Evolutionary conservation across 148 eudicot genomes (phyloP), one percentile per base, ranked within the genome.

Genomic region (Fagopyrum esculentum): DNA sequence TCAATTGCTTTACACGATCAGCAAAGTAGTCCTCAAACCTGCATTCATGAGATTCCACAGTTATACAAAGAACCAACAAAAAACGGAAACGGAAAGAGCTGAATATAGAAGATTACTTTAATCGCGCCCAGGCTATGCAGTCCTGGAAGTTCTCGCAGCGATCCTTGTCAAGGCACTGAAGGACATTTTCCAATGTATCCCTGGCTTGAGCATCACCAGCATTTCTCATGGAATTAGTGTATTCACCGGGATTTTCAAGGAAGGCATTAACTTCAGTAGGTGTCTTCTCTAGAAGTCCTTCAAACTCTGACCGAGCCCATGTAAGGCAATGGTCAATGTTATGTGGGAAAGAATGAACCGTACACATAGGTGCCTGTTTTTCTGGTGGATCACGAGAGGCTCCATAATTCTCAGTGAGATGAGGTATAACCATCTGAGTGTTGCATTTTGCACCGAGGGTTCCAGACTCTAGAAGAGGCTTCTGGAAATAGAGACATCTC

Each of bases 201-300:
- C 91, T 81, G 12, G 95, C 95, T 78, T 88, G 95, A 44, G 95
- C 95, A 85, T 88, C 91, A 77, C 90, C 95, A 72, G 91, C 90
- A 71, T 85, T 85, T 52, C 78, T 82, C 90, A 86, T 90, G 5
- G 90, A 59, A 75, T 87, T 75, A 2, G 84, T 79, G 77, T 90
- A 88, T 72, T 88, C 95, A 81, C 78, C 75, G 40, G 91, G 90
- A 73, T 75, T 85, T 75, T 43, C 81, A 54, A 90, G 82, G 72
- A 83, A 90, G 44, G 94, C 90, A 82, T 88, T 90, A 12, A 85
- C 94, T 85, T 90, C 94, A 63, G 89, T 81, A 57, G 94, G 94
- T 35, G 87, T 86, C 82, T 90, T 90, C 77, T 90, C 91, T 55
- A 90, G 88, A 68, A 90, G 84, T 16, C 91, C 91, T 77, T 90